Percentiles rank a stretch among this genome's conserved stretches.
phyloP scores from a whole-genome alignment of 2,329 filamentous ascomycete genomes.

The Zymoseptoria brevis region DNA sequence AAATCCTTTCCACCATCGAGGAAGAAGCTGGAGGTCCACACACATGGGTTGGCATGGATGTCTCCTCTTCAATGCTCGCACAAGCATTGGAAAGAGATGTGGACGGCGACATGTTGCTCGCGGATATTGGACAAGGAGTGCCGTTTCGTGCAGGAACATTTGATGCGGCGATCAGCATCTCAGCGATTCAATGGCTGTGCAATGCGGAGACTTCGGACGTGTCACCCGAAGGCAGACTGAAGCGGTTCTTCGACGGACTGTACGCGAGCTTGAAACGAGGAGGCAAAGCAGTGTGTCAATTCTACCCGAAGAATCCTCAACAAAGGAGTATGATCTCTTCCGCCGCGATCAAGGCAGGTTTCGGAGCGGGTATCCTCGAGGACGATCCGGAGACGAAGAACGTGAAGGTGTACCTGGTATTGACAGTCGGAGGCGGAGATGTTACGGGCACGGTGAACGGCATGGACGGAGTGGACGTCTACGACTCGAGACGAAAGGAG shows the following conservation, averaged over 20 bases:
- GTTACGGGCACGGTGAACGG: conserved; percentile 85
- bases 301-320: conserved; percentile 91
- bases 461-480: conserved; percentile 74
- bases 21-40: conserved; percentile 74
- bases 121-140: conserved; percentile 90
- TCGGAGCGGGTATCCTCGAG: conserved; percentile 88
- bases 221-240: conserved; percentile 66
- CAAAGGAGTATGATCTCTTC: conserved; percentile 88
- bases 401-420: conserved; percentile 87
- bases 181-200: conserved; percentile 96
- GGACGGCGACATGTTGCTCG: conserved; percentile 86
- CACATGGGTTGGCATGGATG: conserved; percentile 95
- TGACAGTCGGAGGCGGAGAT: conserved; percentile 74
- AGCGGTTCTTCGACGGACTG: conserved; percentile 84
- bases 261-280: conserved; percentile 79
- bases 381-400: conserved; percentile 97
- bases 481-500: conserved; percentile 57
- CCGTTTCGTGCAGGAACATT: conserved; percentile 89
- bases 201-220: conserved; percentile 88
- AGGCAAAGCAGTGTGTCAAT: conserved; percentile 88
- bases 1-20: conserved; percentile 71
- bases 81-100: conserved; percentile 85
- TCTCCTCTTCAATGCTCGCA: conserved; percentile 93
- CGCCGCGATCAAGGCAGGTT: conserved; percentile 87
- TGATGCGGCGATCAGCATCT: conserved; percentile 91